Base-by-base conservation (phyloP, 208 protist species). In the Crithidia sp. region DNA sequence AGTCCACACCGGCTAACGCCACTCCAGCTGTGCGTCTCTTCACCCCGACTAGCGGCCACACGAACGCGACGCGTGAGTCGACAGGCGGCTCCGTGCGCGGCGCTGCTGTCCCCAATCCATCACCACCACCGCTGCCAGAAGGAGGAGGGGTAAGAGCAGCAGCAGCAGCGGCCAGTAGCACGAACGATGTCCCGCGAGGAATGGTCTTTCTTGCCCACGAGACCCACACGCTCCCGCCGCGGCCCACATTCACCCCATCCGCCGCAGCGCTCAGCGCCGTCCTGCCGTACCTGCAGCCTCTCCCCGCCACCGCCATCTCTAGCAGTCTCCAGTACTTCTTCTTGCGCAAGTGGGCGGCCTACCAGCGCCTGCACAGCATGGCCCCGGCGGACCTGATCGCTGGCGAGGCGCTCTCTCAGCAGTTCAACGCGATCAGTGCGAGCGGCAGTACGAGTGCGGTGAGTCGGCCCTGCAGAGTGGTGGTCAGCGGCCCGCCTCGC, bases 401-500 rank as follows among this genome's bases (percentile, higher is more conserved):
- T 7, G 73, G 50, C 9, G 73, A 78, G 28, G 73, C 73, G 6
- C 37, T 78, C 39, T 71, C 73, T 5, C 66, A 37, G 43, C 59
- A 55, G 2, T 72, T 58, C 14, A 61, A 52, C 47, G 17, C 50
- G 13, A 70, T 70, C 17, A 61, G 10, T 3, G 37, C 65, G 17
- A 61, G 36, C 16, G 47, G 19, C 8, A 49, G 50, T 36, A 36
- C 10, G 45, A 6, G 12, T 0, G n/a, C n/a, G 12, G 14, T 17
- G 17, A 40, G 4, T 5, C 17, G 60, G 0, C n/a, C 65, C 28
- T 75, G 71, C 71, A 76, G 84, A 28, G 70, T 92, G 2, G 43
- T 91, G 4, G 76, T 92, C 10, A 80, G 85, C n/a, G 90, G 90
- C 9, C 90, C 90, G 2, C 77, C 87, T 6, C 72, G 64, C 17